Evolutionary conservation across 352 stramenopile species (phyloP), one percentile per base, ranked within the genome.

Genomic region (Globisporangium polare): DNA sequence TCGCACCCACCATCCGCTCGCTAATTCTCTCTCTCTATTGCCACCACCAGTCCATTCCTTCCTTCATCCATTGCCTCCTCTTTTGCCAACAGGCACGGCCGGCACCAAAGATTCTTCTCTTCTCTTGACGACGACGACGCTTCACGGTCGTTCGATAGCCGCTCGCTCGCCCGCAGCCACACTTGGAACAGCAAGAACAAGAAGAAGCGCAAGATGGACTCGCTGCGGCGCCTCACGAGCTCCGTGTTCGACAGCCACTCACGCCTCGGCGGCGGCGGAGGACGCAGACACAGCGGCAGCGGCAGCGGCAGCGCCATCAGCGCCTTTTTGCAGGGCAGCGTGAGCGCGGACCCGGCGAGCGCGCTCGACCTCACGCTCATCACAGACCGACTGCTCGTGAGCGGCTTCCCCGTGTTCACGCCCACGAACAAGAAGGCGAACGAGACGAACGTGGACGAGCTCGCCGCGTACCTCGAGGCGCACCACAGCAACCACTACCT

Each of bases 291-390:
- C 35, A 65, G 62, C 13, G 78, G 73, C 39, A 68, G 73, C 58
- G 60, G 62, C 13, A 75, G 71, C 53, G 53, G 63, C 4, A 60
- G 37, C n/a, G 37, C 35, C 26, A 57, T 56, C 53, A 62, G 54
- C 54, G 61, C 46, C 3, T 57, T 61, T 7, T 15, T 67, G 46
- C 43, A 46, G 13, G 27, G 39, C 12, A 41, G 29, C 12, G 42
- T 67, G 15, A 68, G 80, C 50, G 71, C 74, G 3, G 66, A 64
- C 9, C 58, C 54, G 17, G 54, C 55, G 9, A 61, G 67, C 26
- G 70, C 72, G 9, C 74, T 92, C n/a, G 75, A 87, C 31, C 52
- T 94, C 41, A 94, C 85, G 8, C 86, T 86, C 68, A 84, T 94
- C 57, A 88, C 81, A 0, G 69, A 88, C 37, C 76, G 80, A 5